These are phyloP conservation scores for Hortiboletus campestris DNA, from an alignment of 768 basidiomycete species.

Conservation along the genomic window DNA sequence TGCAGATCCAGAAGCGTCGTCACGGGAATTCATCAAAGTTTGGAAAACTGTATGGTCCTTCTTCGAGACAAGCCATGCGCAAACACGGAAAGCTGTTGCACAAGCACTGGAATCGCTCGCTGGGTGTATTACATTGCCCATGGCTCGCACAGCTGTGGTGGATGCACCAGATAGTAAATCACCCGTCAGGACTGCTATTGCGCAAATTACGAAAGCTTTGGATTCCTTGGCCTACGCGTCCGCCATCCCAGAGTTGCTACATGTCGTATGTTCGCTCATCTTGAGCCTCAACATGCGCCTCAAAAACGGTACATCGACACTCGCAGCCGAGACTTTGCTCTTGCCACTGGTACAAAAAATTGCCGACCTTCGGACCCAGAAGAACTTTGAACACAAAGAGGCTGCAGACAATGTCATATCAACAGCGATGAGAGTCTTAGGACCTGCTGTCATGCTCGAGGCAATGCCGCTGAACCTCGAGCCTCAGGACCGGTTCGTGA, in stretches of 20 bases:
- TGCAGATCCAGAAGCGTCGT: slow-evolving; percentile 48
- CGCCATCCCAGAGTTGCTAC: slow-evolving; percentile 78
- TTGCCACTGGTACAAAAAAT: slow-evolving; percentile 67
- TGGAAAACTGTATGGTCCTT: slow-evolving; percentile 80
- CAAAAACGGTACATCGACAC: slow-evolving; percentile 38
- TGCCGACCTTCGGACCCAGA: slow-evolving; percentile 70
- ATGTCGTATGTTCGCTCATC: slow-evolving; percentile 68
- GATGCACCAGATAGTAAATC: slow-evolving; percentile 49
- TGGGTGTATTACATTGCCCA: slow-evolving; percentile 66
- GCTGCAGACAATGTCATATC: slow-evolving; percentile 77
- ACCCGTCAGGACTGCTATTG: slow-evolving; percentile 59
- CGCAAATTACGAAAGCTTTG: slow-evolving; percentile 64
- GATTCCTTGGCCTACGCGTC: slow-evolving; percentile 71
- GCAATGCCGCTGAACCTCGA: slow-evolving; percentile 85
- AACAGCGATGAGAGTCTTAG: slow-evolving; percentile 79
- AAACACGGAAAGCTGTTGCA: slow-evolving; percentile 62
- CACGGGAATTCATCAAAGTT: slow-evolving; percentile 54
- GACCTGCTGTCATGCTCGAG: slow-evolving; percentile 74
- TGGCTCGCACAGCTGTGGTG: slow-evolving; percentile 52
- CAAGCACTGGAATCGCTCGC: slow-evolving; percentile 61
- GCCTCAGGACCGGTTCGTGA: slow-evolving; percentile 67
- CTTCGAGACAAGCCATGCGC: slow-evolving; percentile 64
- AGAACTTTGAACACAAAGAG: slow-evolving; percentile 89
- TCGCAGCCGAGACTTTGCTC: slow-evolving; percentile 70
- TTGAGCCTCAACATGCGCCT: slow-evolving; percentile 54